Evolutionary conservation across 106 monocot species (phyloP), one percentile per base, ranked within the genome.

Genomic region (Allium fistulosum): DNA sequence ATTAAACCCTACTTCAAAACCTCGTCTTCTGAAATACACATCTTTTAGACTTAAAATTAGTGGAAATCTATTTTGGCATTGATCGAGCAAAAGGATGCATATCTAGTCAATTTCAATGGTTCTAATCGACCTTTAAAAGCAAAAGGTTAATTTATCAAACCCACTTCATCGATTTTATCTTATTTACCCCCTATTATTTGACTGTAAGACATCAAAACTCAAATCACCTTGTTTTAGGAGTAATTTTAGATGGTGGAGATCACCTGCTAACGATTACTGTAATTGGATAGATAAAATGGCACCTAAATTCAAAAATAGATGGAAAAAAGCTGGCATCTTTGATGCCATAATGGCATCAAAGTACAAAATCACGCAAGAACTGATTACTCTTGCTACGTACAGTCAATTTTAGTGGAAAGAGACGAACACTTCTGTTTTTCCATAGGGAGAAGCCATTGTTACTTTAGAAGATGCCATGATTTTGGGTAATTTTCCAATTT

Each of bases 371-470:
- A 74, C 55, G 69, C 58, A 74, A 49, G 74, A 77, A 50, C 76
- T 81, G 26, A 68, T 64, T 56, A 37, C 68, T 7, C 57, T 90
- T 15, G 69, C 71, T 14, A 76, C 62, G 7, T 45, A 77, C 8
- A 62, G 73, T 48, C 48, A 63, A 9, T 80, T 67, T 61, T 91
- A 87, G 91, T 87, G 74, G 12, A 65, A 72, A 3, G 72, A 75
- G 7, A 82, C 87, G 7, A 82, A 77, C 71, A 82, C 91, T 4
- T 91, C 87, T 18, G 69, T 79, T 17, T 91, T 91, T 57, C 84
- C 87, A 0, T 91, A 87, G 91, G 73, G 70, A 8, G 91, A 91
- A 72, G 87, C 68, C 47, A 91, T 87, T 26, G n/a, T 84, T 49
- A 79, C 91, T 0, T 69, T 87, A 12, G 84, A 87, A 57, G 91